Conservation (phyloP, 2,329 filamentous ascomycete genomes). For the Hypoxylon sp. region DNA sequence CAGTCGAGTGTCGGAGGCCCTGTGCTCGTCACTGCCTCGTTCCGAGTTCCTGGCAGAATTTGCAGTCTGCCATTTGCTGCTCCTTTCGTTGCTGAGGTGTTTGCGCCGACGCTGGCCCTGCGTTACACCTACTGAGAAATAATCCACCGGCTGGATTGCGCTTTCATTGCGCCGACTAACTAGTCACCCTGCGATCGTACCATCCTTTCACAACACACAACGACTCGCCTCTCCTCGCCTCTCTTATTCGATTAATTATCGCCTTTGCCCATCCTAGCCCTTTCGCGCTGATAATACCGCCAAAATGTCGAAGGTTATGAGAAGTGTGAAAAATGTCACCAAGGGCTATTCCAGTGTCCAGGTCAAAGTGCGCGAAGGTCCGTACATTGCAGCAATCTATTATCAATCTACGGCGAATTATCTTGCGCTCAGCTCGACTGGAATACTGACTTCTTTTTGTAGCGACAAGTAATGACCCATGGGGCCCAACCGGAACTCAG, state of each 20-base stretch:
- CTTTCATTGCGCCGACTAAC: conserved; percentile 46
- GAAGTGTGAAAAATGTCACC: conserved; percentile 99
- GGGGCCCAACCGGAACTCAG: conserved; percentile 96
- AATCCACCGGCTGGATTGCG: conserved; percentile 49
- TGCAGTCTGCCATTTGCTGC: conserved; percentile 10
- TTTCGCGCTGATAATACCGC: conserved; percentile 46
- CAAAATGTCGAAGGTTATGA: conserved; percentile 95
- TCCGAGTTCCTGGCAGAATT: conserved; percentile 22
- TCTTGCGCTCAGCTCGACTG: conserved; percentile 13
- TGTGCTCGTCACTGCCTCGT: conserved; percentile 28
- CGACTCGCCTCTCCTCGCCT: conserved; percentile 16
- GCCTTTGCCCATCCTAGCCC: conserved; percentile 15
- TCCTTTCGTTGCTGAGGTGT: conserved; percentile 18
- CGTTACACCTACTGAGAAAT: conserved; percentile 29
- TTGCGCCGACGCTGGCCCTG: conserved; percentile 24
- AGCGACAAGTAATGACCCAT: conserved; percentile 99
- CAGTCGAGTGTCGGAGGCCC: conserved; percentile 19
- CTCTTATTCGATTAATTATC: conserved; percentile 17
- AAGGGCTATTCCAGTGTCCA: conserved; percentile 97
- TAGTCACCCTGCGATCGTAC: conserved; percentile 35
- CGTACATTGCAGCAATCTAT: conserved; percentile 33
- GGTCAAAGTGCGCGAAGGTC: conserved; percentile 98
- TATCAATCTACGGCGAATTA: conserved; percentile 36
- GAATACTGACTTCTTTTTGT: conserved; percentile 52
- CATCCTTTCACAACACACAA: conserved; percentile 29